Conservation (phyloP, 495 filamentous ascomycete species). For the Penicillium samsonianum region DNA sequence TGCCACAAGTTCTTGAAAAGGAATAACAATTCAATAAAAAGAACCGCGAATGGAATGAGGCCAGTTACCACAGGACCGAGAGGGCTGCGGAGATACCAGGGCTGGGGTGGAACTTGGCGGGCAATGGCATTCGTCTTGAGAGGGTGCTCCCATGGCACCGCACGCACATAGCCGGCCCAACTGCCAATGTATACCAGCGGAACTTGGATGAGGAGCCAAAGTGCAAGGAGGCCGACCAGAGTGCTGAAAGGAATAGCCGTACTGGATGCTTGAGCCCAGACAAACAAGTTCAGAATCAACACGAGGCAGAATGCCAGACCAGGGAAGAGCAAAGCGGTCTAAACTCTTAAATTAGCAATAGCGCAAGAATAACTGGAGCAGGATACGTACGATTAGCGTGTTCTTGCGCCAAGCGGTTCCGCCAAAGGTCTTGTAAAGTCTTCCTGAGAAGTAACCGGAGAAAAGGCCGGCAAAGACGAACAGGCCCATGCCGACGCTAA, state of each 20-base stretch:
- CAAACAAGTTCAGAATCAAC: constrained; percentile 87
- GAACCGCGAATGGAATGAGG: constrained; percentile 85
- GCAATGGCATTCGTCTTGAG: constrained; percentile 76
- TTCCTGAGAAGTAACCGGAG: constrained; percentile 88
- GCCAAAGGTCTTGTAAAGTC: constrained; percentile 85
- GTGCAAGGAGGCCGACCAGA: constrained; percentile 69
- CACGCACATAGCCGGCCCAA: constrained; percentile 72
- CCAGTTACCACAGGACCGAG: constrained; percentile 72
- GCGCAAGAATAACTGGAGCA: not conserved
- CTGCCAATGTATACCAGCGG: constrained; percentile 86
- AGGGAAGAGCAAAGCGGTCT: constrained; percentile 80
- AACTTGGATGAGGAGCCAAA: constrained; percentile 90
- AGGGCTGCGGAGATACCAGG: constrained; percentile 73
- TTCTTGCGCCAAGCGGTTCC: constrained; percentile 80
- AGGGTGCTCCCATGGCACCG: constrained; percentile 78
- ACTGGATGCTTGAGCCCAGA: constrained; percentile 90
- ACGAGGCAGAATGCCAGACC: constrained; percentile 77
- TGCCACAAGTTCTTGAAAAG: constrained; percentile 91
- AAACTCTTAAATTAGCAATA: constrained; percentile 25
- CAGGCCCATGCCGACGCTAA: constrained; percentile 82
- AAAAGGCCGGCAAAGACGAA: constrained; percentile 88
- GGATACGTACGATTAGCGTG: constrained; percentile 60
- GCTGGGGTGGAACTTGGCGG: constrained; percentile 74
- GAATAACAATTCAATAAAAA: constrained; percentile 92
- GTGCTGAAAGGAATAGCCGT: constrained; percentile 90